These are phyloP conservation scores for Rubus parviflorus DNA, from an alignment of 306 rosid species.

Conservation along the genomic window DNA sequence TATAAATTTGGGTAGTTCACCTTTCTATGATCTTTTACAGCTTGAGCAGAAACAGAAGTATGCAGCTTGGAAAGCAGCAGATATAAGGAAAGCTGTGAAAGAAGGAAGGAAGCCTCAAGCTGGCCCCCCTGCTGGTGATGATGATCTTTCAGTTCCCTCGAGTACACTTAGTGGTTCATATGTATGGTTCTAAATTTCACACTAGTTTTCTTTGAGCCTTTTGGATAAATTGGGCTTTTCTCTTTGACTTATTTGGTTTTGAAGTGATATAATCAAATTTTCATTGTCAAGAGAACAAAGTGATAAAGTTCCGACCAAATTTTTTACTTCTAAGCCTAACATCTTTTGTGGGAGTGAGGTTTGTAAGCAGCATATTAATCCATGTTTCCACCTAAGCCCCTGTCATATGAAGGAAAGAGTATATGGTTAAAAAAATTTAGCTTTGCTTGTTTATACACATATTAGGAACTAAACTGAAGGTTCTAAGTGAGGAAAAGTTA, in stretches of 20 bases:
- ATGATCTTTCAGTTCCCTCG: slow-evolving; percentile 65
- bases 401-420: not conserved
- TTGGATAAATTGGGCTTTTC: not conserved
- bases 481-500: not conserved
- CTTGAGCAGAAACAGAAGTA: slow-evolving; percentile 98
- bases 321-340: not conserved
- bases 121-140: slow-evolving; percentile 91
- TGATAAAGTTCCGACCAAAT: not conserved
- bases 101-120: slow-evolving; percentile 88
- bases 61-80: slow-evolving; percentile 99
- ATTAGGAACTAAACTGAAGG: not conserved
- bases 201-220: slow-evolving; percentile 6
- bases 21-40: slow-evolving; percentile 44
- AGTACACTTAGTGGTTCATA: slow-evolving; percentile 47
- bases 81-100: slow-evolving; percentile 96
- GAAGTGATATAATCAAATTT: not conserved
- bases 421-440: not conserved
- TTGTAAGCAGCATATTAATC: not conserved
- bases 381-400: not conserved
- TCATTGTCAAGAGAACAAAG: not conserved
- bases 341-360: not conserved
- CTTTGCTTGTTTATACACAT: not conserved
- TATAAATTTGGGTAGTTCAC: not conserved
- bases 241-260: not conserved
- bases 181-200: slow-evolving; percentile 50